Base-by-base conservation (phyloP, 257 asterid species). In the Anisodus tanguticus region DNA sequence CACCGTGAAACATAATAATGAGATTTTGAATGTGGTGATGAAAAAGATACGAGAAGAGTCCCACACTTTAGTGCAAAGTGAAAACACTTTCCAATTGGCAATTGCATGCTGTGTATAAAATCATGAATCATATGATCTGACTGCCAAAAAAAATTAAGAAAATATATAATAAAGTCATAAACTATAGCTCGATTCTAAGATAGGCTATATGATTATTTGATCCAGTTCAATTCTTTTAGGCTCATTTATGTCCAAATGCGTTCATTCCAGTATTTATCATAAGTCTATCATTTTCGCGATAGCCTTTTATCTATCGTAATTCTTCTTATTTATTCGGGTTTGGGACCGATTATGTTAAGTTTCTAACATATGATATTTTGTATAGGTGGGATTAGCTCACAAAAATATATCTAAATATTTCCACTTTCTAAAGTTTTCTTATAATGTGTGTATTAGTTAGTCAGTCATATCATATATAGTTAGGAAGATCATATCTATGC, bases 1-100 rank as follows among this genome's bases (percentile, higher is more conserved):
- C 87, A 85, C 74, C 68, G 85, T 86, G 83, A 82, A 83, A 83
- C 90, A 91, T 85, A 84, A 87, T 89, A n/a, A 83, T 83, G 68
- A 67, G 81, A 79, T 67, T 86, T 82, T 86, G 84, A 86, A 86
- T 79, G 35, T 53, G 81, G 81, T 76, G 45, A 76, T 76, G 86
- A 68, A 19, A 80, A 64, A 59, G 81, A 26, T 41, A 37, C 57
- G 43, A 41, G 81, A 58, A 39, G 62, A 82, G 84, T 59, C 86
- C 85, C 88, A 69, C 88, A 47, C 70, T 22, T 59, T 16, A 63
- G 39, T 19, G 54, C 72, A 68, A 22, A 83, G 55, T 76, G 4
- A 43, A 59, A 69, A 62, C 57, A 68, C 71, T 60, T 71, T n/a
- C 47, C 67, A 17, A 6, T 35, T 60, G 69, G 26, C 76, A 55